Percentiles rank a stretch among this genome's conserved stretches.
These are phyloP conservation scores for Rosa hybrid DNA, from an alignment of 331 rosid species.

Conservation along the genomic window DNA sequence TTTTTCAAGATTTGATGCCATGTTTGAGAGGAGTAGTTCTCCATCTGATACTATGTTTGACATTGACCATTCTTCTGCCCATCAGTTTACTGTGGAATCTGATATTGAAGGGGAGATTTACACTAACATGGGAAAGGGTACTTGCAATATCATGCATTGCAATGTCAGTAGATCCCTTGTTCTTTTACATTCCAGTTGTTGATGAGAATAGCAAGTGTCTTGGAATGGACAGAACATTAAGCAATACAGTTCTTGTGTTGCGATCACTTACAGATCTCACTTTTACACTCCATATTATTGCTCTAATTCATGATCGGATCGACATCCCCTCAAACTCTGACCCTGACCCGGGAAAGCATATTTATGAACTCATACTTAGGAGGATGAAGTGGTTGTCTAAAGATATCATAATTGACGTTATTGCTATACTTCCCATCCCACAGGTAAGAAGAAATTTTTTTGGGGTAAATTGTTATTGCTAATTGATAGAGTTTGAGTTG, in stretches of 20 bases:
- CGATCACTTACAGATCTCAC: neutral
- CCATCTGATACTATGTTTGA: neutral
- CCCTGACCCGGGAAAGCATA: neutral
- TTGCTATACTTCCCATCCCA: neutral
- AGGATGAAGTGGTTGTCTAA: neutral
- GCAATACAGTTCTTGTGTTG: neutral
- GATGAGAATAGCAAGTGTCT: neutral
- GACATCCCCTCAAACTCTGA: neutral
- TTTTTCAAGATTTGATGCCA: neutral
- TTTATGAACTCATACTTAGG: neutral
- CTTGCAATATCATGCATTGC: neutral
- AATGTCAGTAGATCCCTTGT: neutral
- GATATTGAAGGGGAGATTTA: neutral
- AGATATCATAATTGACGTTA: neutral
- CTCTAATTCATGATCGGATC: neutral
- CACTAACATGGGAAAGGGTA: neutral
- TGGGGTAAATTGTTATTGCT: neutral
- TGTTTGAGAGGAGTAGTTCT: neutral
- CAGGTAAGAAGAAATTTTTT: neutral
- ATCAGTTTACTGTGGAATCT: constrained; percentile 1
- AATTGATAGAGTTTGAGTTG: neutral
- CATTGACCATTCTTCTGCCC: neutral
- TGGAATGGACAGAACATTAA: neutral
- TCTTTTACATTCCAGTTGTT: constrained; percentile 6
- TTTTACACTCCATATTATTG: neutral